phyloP scores from a whole-genome alignment of 2,329 filamentous ascomycete genomes.

The Trichoderma sp. region DNA sequence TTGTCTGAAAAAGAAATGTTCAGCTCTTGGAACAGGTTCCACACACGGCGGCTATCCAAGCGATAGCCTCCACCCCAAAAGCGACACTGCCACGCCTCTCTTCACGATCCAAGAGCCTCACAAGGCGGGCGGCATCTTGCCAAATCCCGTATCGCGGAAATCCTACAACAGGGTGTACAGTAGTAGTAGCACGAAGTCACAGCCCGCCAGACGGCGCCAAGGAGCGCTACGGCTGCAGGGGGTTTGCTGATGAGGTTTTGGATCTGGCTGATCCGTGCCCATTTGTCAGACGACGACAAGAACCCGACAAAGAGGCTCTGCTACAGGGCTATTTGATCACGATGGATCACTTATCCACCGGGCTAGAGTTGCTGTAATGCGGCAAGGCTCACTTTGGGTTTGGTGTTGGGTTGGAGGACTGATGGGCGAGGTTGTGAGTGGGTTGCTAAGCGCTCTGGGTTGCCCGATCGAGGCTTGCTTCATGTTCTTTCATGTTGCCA shows the following conservation, averaged over 20 bases:
- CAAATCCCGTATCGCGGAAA: no score
- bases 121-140: no score
- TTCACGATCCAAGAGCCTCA: no score
- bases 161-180: no score
- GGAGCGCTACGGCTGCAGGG: constrained; percentile 15
- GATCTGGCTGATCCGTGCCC: no score
- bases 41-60: neutral
- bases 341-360: neutral
- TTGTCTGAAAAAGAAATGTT: no score
- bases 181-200: no score
- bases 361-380: neutral
- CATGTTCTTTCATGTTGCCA: no score
- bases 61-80: no score
- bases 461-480: neutral
- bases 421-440: constrained; percentile 1
- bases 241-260: neutral
- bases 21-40: no score
- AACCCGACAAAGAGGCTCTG: no score
- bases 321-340: neutral
- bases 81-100: neutral
- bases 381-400: neutral
- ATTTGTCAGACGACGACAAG: no score
- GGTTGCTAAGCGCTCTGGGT: constrained; percentile 15
- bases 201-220: neutral
- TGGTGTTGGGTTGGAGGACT: neutral